Base-by-base conservation (phyloP, 2,329 filamentous ascomycete genomes). In the Xylariomycetidae sp. region DNA sequence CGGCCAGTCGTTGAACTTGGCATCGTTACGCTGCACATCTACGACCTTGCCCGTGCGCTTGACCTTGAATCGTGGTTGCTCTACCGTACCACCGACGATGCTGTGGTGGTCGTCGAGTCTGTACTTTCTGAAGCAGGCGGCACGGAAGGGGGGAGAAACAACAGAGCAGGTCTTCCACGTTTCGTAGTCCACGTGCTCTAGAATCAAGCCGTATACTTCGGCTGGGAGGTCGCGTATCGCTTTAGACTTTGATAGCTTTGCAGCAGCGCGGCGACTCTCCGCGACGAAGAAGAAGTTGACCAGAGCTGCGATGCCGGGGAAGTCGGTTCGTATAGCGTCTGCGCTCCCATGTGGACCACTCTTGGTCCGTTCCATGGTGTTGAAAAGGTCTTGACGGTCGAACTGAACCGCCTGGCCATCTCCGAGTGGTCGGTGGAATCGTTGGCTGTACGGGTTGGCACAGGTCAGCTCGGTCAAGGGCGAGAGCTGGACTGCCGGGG, bases 251-350 rank as follows among this genome's bases (percentile, higher is more conserved):
- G 35, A 35, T n/a, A n/a, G n/a, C n/a, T n/a, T n/a, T n/a, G n/a
- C n/a, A 17, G 39, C 28, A 23, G 32, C 24, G 13, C 31, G 34
- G 10, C 42, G 35, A 23, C 7, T 40, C 1, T 29, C 37, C 16
- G 47, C 43, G 23, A 39, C 34, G 3, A 47, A 35, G 29, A 46
- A 48, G 39, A 50, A 46, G 18, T 44, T 44, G 28, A 47, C 35
- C n/a, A 50, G 42, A 9, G 44, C 38, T 10, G 37, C 37, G 14
- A 48, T 32, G 8, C 43, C 43, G 9, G 42, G 34, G 19, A 44
- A 48, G 1, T 35, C 23, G 3, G 5, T 13, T 19, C 31, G 32
- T 10, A 50, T n/a, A n/a, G n/a, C n/a, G 35, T 16, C 22, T 27
- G 14, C 14, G 23, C 10, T 14, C 15, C 3, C 24, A 37, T 12